A percentile compares a stretch with the other conserved stretches of the same genome.
Evolutionary conservation across 495 filamentous ascomycete genomes (phyloP).

Genomic region (Penicillium silybi): DNA sequence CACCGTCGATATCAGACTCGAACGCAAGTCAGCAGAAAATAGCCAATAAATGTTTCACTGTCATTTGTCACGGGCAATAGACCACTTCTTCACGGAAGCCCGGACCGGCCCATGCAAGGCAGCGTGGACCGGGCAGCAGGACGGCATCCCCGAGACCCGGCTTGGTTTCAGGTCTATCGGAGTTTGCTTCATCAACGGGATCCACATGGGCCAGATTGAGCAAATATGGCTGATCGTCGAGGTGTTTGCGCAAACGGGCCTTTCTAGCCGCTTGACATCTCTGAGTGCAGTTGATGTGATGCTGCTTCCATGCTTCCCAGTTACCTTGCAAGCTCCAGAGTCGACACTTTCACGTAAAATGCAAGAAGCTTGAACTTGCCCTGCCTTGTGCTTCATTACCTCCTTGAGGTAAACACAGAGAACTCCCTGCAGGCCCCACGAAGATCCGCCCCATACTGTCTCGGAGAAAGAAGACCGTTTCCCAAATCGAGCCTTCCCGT

Average conservation of each 20-base stretch:
- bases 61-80: conserved; percentile 7
- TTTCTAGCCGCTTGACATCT: not conserved
- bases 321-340: not conserved
- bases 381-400: not conserved
- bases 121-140: conserved; percentile 2
- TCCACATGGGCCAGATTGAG: not conserved
- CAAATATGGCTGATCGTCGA: not conserved
- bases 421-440: conserved; percentile 5
- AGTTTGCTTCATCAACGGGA: not conserved
- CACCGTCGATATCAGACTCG: not conserved
- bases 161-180: conserved; percentile 20
- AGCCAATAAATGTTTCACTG: not conserved
- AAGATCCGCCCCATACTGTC: conserved; percentile 8
- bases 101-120: conserved; percentile 15
- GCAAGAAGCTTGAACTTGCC: not conserved
- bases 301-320: not conserved
- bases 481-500: not conserved
- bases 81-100: not conserved
- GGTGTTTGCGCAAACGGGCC: too few relatives aligned
- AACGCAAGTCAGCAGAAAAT: not conserved
- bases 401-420: not conserved
- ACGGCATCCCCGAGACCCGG: conserved; percentile 7
- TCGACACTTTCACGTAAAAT: too few relatives aligned
- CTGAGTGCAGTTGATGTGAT: not conserved
- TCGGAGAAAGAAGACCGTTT: conserved; percentile 9